Evolutionary conservation across 129 eudicot genomes (phyloP).

Genomic region (Artemisia tridentata): DNA sequence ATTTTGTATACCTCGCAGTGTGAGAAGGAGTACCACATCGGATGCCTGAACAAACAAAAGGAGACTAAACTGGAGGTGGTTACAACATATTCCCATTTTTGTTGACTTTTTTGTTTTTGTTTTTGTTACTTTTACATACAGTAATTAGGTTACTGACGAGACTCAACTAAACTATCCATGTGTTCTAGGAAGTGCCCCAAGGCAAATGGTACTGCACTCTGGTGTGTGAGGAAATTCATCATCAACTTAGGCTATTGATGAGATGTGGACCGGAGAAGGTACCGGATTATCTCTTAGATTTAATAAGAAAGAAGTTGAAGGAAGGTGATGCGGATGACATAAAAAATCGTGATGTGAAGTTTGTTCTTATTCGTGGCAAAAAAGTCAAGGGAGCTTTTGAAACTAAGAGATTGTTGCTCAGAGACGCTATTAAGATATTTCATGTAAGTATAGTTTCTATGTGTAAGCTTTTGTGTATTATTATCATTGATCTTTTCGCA

Average conservation of each 20-base stretch:
- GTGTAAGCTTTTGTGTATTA: too few relatives aligned
- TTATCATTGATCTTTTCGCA: too few relatives aligned
- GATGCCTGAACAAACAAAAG: constrained; percentile 61
- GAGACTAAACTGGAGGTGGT: constrained; percentile 73
- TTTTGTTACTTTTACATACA: neutral
- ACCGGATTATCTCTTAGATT: constrained; percentile 36
- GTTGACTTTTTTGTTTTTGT: neutral
- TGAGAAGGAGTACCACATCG: constrained; percentile 79
- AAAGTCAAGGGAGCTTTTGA: constrained; percentile 44
- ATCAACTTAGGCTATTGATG: constrained; percentile 44
- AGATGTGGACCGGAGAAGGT: constrained; percentile 45
- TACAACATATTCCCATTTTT: neutral
- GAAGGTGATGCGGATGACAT: constrained; percentile 24
- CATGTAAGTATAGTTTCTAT: constrained; percentile 50
- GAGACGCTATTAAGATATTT: constrained; percentile 65
- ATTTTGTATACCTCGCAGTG: constrained; percentile 41
- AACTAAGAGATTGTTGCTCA: constrained; percentile 45
- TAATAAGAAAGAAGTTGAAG: constrained; percentile 38
- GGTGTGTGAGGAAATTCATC: constrained; percentile 50
- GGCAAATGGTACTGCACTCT: constrained; percentile 74
- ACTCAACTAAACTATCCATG: constrained; percentile 8
- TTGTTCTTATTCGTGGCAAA: constrained; percentile 68
- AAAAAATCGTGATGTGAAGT: constrained; percentile 46
- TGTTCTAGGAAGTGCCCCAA: constrained; percentile 64
- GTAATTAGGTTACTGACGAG: neutral